phyloP scores from a whole-genome alignment of 129 eudicot genomes.

The Solidago caesia region DNA sequence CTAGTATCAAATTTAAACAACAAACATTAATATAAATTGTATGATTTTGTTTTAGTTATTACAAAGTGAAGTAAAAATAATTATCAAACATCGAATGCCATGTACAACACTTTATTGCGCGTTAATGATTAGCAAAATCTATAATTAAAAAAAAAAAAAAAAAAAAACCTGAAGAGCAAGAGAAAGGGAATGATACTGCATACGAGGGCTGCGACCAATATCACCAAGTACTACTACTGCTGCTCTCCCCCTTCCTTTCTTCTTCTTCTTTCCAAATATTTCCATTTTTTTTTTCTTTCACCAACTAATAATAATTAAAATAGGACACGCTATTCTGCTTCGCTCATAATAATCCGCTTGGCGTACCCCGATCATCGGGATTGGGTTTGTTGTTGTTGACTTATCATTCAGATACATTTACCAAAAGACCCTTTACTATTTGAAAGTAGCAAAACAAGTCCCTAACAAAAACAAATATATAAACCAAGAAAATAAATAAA shows the following conservation, averaged over 20 bases:
- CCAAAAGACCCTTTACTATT: not conserved
- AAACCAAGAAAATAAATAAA: not conserved
- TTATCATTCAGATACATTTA: too few species aligned
- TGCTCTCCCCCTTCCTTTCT: constrained; percentile 55
- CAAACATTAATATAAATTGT: too few species aligned
- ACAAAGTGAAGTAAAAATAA: too few species aligned
- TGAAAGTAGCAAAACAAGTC: not conserved
- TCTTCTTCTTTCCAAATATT: constrained; percentile 1
- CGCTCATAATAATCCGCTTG: too few species aligned
- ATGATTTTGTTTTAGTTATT: too few species aligned
- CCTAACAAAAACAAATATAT: not conserved
- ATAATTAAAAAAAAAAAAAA: not conserved
- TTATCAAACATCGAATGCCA: too few species aligned
- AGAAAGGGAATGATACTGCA: constrained; percentile 96
- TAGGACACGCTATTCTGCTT: too few species aligned
- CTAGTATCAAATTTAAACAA: too few species aligned
- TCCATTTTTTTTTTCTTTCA: constrained; percentile 14
- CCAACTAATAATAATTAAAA: not conserved
- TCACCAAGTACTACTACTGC: constrained; percentile 92
- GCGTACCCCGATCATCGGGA: too few species aligned
- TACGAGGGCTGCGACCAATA: constrained; percentile 93
- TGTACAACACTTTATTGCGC: too few species aligned
- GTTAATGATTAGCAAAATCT: too few species aligned
- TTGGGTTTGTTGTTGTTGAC: too few species aligned
- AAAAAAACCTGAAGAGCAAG: constrained; percentile 81